Evolutionary conservation across 83 land plant genomes (phyloP), one percentile per base, ranked within the genome.

Genomic region (Picea mariana): DNA sequence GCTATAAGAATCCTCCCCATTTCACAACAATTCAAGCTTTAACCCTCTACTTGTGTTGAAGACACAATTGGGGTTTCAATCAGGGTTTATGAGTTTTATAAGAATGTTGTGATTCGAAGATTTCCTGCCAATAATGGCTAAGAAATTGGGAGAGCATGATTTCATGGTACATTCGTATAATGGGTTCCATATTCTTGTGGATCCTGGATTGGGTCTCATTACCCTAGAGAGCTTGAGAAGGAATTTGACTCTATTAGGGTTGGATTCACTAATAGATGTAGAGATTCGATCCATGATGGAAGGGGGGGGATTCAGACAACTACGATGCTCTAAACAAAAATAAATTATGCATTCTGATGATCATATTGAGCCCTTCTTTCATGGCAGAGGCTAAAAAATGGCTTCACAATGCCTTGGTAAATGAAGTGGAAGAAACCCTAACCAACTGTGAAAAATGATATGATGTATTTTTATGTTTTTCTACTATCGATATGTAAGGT

Each of bases 271-370:
- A 83, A 55, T 58, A 13, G 89, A 87, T 55, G 77, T 72, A 17
- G 85, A 87, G 67, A 63, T 84, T 4, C 26, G 40, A 44, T 84
- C 44, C 27, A 88, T 88, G 90, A 40, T 88, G 58, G 49, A 34
- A n/a, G 34, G 85, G 79, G 69, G 89, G 89, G 26, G 89, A 88
- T 62, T 27, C 79, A 42, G 85, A 85, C 27, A 83, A 89, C 0
- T 86, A 84, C 15, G 93, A 92, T 0, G 90, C 87, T 9, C 87
- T 94, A 3, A 84, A 87, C 78, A 83, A 90, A 83, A 86, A 84
- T 71, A 91, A 94, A 72, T 94, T 94, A 55, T 93, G 96, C 20
- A 85, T 93, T 3, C 77, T 92, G 63, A 90, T 93, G 92, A 77
- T 93, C 40, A 80, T 91, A 65, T 34, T 89, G 55, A 92, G 96